A percentile compares a stretch with the other conserved stretches of the same genome.
These are phyloP conservation scores for Fonsecaea erecta DNA, from an alignment of 2,329 filamentous ascomycete genomes.

Conservation along the genomic window DNA sequence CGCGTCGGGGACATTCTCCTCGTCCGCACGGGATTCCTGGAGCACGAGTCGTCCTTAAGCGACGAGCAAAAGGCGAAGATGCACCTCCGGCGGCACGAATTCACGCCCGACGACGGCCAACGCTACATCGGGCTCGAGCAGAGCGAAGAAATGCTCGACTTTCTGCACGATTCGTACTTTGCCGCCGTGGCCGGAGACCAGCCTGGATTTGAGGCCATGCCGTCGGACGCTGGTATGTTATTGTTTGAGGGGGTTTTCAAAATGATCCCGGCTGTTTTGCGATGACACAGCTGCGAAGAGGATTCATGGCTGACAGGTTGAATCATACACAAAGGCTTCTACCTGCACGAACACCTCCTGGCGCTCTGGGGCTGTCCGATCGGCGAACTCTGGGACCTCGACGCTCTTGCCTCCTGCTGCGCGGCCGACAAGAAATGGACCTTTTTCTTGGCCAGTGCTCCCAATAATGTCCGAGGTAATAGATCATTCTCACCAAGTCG, in stretches of 20 bases:
- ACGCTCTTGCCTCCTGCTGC: conserved; percentile 43
- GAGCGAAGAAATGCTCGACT: conserved; percentile 61
- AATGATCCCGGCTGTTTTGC: neutral
- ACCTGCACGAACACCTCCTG: conserved; percentile 47
- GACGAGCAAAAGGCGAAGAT: conserved; percentile 42
- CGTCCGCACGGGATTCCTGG: conserved; percentile 66
- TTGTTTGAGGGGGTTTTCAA: neutral
- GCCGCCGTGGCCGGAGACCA: conserved; percentile 54
- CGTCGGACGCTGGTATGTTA: conserved; percentile 37
- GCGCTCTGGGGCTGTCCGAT: conserved; percentile 49
- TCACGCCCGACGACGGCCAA: conserved; percentile 39
- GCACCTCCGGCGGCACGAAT: conserved; percentile 30
- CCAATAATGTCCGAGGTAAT: conserved; percentile 35
- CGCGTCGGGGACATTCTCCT: conserved; percentile 68
- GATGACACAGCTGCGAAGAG: neutral
- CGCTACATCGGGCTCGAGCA: conserved; percentile 56
- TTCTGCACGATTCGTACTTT: conserved; percentile 69
- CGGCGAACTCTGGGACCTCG: conserved; percentile 51
- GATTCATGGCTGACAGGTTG: neutral
- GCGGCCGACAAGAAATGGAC: conserved; percentile 42
- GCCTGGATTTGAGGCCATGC: conserved; percentile 67
- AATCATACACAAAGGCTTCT: conserved; percentile 42
- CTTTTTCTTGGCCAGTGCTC: conserved; percentile 49
- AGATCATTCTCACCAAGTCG: neutral
- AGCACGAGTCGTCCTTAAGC: conserved; percentile 57